Conservation (phyloP, 768 basidiomycete species). For the Rhizopogon salebrosus region DNA sequence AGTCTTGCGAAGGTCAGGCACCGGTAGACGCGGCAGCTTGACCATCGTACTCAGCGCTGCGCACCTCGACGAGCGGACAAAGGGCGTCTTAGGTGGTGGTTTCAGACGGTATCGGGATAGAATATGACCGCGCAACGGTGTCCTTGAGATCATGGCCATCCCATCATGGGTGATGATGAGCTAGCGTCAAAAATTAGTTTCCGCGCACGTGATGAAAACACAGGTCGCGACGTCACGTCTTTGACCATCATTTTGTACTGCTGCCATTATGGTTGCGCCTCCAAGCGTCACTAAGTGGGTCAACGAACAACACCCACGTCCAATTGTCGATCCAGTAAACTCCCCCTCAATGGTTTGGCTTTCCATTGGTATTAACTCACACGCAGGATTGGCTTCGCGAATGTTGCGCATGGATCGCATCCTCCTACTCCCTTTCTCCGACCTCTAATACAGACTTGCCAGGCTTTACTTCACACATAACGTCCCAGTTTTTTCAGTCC, state of each 20-base stretch:
- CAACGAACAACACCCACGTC: conserved; percentile 49
- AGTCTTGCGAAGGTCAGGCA: conserved; percentile 72
- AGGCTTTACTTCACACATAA: conserved; percentile 49
- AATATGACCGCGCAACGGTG: not conserved
- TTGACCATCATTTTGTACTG: not conserved
- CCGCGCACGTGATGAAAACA: not conserved
- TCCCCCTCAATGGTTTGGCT: not conserved
- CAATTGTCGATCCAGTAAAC: conserved; percentile 58
- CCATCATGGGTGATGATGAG: not conserved
- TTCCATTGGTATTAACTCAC: conserved; percentile 2
- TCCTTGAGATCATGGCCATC: not conserved
- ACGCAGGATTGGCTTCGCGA: conserved; percentile 72
- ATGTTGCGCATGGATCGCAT: conserved; percentile 62
- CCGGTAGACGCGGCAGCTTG: conserved; percentile 66
- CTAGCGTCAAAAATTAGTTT: not conserved
- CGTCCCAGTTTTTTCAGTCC: conserved; percentile 67
- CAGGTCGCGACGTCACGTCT: not conserved
- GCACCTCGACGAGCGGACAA: not conserved
- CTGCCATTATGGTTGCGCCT: conserved; percentile 21
- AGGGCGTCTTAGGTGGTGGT: not conserved
- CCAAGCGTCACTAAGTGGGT: conserved; percentile 48
- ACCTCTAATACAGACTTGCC: conserved; percentile 35
- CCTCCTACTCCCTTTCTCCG: conserved; percentile 43
- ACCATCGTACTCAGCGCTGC: conserved; percentile 1
- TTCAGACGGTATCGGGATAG: not conserved